Base-by-base conservation (phyloP, 2,329 filamentous ascomycete genomes). In the Zarea fungicola region DNA sequence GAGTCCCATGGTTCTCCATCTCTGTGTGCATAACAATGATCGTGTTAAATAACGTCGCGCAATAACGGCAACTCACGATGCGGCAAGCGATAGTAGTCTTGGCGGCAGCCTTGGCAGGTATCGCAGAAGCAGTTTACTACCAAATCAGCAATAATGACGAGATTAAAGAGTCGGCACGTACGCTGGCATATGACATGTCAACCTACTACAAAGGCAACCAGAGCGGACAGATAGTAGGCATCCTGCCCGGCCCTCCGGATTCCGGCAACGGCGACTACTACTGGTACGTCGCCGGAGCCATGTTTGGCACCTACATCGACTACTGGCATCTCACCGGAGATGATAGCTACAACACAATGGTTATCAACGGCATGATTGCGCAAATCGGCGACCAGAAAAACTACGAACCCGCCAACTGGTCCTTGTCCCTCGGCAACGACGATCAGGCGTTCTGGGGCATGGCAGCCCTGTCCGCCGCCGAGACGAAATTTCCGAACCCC, bases 361-460 rank as follows among this genome's bases (percentile, higher is more conserved):
- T 72, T 7, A 68, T 63, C 8, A 60, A 74, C 53, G 74, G 67
- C 3, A 58, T 80, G 34, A 58, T 71, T 4, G 68, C 67, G 52
- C 76, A 80, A 55, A 60, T 65, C 14, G 76, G 76, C 6, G 62
- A 68, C 1, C 67, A 74, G 35, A 56, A 64, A 32, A 65, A 80
- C 56, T 80, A 71, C 62, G 70, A 76, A 69, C 76, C 76, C 1
- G 52, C 55, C 3, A 76, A 76, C 57, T 64, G 67, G 51, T 70
- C 72, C 2, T 64, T 62, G 4, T 62, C 60, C 3, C 59, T 73
- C 32, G 77, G 77, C 42, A 83, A 83, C 57, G 80, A 83, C 54
- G 80, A 83, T 53, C 79, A 83, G 63, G 74, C 71, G 13, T 77
- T 78, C 61, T 83, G 80, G 80, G 77, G 69, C 36, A 69, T 80